Conservation (phyloP, 108 stramenopile species). For the Cyclotella atomus region DNA sequence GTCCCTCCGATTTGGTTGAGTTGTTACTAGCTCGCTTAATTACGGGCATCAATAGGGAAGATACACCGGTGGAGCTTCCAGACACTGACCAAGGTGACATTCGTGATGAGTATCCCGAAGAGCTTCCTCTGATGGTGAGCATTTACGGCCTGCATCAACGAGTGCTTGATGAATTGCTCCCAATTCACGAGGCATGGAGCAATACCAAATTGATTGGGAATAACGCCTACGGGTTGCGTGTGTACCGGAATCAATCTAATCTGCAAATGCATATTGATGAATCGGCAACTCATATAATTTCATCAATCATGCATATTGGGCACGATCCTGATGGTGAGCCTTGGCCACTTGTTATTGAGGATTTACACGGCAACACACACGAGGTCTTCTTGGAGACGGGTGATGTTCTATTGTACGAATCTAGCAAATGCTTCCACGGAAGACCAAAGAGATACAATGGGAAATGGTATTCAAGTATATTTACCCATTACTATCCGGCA, state of each 20-base stretch:
- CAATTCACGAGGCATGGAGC: slow-evolving; percentile 56
- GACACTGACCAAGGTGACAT: background rate
- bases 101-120: slow-evolving; percentile 20
- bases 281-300: slow-evolving; percentile 55
- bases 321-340: slow-evolving; percentile 48
- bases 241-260: slow-evolving; percentile 58
- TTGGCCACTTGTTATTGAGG: slow-evolving; percentile 65
- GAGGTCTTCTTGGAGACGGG: slow-evolving; percentile 49
- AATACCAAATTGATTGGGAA: slow-evolving; percentile 33
- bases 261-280: slow-evolving; percentile 71
- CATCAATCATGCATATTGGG: slow-evolving; percentile 60
- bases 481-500: slow-evolving; percentile 80
- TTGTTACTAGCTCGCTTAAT: slow-evolving; percentile 25
- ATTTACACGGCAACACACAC: slow-evolving; percentile 54
- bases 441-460: slow-evolving; percentile 74
- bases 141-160: slow-evolving; percentile 15
- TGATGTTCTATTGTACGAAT: slow-evolving; percentile 88
- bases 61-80: slow-evolving; percentile 11
- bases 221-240: slow-evolving; percentile 56
- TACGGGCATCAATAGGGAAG: slow-evolving; percentile 5
- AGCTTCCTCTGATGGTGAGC: slow-evolving; percentile 13
- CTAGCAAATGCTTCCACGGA: slow-evolving; percentile 83
- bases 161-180: slow-evolving; percentile 20
- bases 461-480: slow-evolving; percentile 71
- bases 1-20: slow-evolving; percentile 63